Evolutionary conservation across 2,329 filamentous ascomycete genomes (phyloP).

Genomic region (Talaromyces albobiverticillius): DNA sequence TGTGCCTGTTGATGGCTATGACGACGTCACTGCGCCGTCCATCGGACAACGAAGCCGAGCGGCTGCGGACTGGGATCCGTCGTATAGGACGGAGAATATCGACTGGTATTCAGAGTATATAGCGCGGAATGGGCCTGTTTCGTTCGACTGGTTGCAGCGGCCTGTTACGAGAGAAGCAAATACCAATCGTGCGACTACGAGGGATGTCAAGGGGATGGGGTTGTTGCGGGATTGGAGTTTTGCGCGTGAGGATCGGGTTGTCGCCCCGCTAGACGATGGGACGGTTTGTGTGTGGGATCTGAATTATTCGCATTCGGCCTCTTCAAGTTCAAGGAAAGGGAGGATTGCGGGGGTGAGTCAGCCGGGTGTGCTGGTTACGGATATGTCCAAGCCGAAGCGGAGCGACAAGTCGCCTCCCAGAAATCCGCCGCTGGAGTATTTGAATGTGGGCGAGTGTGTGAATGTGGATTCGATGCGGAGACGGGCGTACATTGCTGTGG

Average conservation of each 20-base stretch:
- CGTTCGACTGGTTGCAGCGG: constrained; percentile 72
- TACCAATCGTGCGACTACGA: not conserved
- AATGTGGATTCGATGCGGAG: constrained; percentile 68
- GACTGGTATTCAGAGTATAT: constrained; percentile 91
- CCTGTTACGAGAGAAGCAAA: constrained; percentile 42
- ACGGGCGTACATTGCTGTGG: constrained; percentile 76
- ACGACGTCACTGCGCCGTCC: constrained; percentile 16
- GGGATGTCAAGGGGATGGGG: constrained; percentile 70
- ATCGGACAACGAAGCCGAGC: constrained; percentile 29
- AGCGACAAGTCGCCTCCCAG: constrained; percentile 25
- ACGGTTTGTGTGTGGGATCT: constrained; percentile 86
- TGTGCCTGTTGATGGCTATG: not conserved
- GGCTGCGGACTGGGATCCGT: constrained; percentile 76
- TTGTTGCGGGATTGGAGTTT: constrained; percentile 58
- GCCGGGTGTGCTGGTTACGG: constrained; percentile 64
- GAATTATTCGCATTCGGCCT: constrained; percentile 38
- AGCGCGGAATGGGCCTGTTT: constrained; percentile 72
- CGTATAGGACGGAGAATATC: constrained; percentile 66
- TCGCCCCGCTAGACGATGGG: constrained; percentile 81
- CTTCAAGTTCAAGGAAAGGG: constrained; percentile 42
- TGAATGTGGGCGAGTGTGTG: constrained; percentile 72
- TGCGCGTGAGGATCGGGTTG: constrained; percentile 57
- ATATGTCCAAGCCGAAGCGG: constrained; percentile 69
- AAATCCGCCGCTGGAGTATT: constrained; percentile 29
- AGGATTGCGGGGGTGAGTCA: constrained; percentile 64